Percentiles rank a stretch among this genome's conserved stretches.
These are phyloP conservation scores for Dothistroma septosporum DNA, from an alignment of 2,329 filamentous ascomycete genomes.

Conservation along the genomic window DNA sequence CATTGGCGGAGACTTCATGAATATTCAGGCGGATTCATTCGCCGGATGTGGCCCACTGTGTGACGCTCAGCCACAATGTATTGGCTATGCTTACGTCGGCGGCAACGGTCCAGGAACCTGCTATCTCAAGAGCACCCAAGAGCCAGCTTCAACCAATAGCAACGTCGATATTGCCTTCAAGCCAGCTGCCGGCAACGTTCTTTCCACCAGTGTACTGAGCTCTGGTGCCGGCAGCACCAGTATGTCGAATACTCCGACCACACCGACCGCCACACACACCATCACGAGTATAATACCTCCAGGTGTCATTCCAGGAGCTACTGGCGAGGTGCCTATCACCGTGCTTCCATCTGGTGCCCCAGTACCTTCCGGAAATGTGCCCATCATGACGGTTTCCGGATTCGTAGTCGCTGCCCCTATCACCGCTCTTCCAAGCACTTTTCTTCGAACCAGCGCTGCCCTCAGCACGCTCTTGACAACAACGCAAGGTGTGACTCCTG, in stretches of 20 bases:
- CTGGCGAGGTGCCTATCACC: neutral
- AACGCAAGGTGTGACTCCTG: neutral
- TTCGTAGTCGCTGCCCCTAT: neutral
- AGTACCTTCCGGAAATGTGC: neutral
- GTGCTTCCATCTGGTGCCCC: neutral
- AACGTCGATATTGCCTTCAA: constrained; percentile 1
- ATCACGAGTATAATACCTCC: neutral
- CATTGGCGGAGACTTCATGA: constrained; percentile 22
- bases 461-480: neutral
- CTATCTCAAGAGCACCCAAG: constrained; percentile 15
- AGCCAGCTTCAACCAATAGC: constrained; percentile 2
- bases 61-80: constrained; percentile 12
- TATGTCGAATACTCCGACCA: neutral
- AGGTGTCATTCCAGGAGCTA: neutral
- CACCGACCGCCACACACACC: neutral
- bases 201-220: neutral
- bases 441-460: neutral
- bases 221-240: neutral
- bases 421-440: neutral
- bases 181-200: neutral
- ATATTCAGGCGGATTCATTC: constrained; percentile 15
- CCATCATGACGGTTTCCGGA: neutral
- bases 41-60: constrained; percentile 21
- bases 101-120: constrained; percentile 11
- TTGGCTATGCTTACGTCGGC: constrained; percentile 16